Evolutionary conservation across 306 rosid species (phyloP).

Genomic region (Cyclanthera cordifolia): DNA sequence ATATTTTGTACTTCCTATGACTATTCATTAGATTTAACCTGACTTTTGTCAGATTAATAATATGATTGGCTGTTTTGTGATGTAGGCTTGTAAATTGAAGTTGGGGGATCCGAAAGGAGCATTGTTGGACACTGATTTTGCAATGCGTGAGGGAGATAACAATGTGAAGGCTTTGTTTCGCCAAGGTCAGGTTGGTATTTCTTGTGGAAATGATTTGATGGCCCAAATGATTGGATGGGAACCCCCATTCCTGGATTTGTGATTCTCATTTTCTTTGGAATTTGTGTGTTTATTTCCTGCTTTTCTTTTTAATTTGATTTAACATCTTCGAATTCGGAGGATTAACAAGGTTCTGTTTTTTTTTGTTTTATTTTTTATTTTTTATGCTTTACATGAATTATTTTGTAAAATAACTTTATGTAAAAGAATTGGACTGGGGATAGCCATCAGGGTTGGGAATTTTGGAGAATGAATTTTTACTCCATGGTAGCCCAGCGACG

Average conservation of each 20-base stretch:
- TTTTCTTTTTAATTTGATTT: background rate
- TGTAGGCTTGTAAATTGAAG: slow-evolving; percentile 85
- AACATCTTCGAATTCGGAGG: background rate
- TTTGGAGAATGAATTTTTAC: background rate
- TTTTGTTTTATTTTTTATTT: background rate
- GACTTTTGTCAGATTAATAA: background rate
- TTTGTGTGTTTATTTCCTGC: background rate
- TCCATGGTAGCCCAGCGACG: too few relatives aligned
- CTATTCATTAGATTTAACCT: background rate
- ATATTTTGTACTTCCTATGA: too few relatives aligned
- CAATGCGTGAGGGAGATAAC: slow-evolving; percentile 77
- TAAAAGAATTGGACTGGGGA: background rate
- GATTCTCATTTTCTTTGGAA: background rate
- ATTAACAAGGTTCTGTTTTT: background rate
- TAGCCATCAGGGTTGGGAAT: background rate
- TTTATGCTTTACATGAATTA: background rate
- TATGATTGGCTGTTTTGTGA: slow-evolving; percentile 2
- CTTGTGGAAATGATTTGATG: background rate
- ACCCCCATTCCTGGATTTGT: background rate
- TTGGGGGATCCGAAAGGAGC: slow-evolving; percentile 89
- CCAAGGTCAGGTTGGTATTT: slow-evolving; percentile 84
- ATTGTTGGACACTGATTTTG: slow-evolving; percentile 77
- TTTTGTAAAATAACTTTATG: background rate
- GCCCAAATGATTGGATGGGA: background rate
- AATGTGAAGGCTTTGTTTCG: slow-evolving; percentile 93